Percentiles rank a stretch among this genome's conserved stretches.
phyloP scores from a whole-genome alignment of 208 protist species.

The Acanthamoeba lenticulata region DNA sequence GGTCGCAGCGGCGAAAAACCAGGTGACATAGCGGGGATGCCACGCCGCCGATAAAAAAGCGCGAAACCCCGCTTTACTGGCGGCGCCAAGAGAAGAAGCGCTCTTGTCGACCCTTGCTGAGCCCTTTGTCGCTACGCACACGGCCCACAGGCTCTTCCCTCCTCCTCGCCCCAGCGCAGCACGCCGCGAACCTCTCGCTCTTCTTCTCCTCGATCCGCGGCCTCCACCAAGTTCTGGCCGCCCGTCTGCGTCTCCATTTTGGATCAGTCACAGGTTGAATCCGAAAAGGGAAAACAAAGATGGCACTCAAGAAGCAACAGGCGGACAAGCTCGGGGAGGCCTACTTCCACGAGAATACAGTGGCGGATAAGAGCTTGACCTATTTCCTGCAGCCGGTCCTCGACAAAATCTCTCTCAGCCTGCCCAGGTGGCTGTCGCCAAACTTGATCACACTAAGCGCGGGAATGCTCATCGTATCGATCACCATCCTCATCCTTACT shows the following conservation, averaged over 20 bases:
- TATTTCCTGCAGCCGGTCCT: background rate
- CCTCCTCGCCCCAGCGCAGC: too few species aligned
- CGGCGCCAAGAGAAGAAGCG: too few species aligned
- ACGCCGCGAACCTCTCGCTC: too few species aligned
- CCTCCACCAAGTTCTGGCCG: too few species aligned
- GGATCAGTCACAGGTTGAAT: too few species aligned
- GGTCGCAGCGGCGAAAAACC: background rate
- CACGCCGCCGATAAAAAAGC: background rate
- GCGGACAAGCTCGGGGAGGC: background rate
- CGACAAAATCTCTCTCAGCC: conserved; percentile 10
- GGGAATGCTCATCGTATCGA: background rate
- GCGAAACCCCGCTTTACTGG: background rate
- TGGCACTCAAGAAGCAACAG: background rate
- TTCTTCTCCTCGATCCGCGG: too few species aligned
- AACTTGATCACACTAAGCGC: background rate
- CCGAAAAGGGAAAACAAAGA: background rate
- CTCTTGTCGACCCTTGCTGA: too few species aligned
- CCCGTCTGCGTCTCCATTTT: too few species aligned
- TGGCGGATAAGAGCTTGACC: background rate
- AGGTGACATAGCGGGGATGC: background rate
- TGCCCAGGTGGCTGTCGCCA: background rate
- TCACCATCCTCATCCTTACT: background rate
- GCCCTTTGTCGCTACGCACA: too few species aligned
- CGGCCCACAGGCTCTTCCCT: too few species aligned
- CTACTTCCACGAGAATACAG: conserved; percentile 5